phyloP scores from a whole-genome alignment of 805 yeast genomes.

The Cyberlindnera euphorbiae region DNA sequence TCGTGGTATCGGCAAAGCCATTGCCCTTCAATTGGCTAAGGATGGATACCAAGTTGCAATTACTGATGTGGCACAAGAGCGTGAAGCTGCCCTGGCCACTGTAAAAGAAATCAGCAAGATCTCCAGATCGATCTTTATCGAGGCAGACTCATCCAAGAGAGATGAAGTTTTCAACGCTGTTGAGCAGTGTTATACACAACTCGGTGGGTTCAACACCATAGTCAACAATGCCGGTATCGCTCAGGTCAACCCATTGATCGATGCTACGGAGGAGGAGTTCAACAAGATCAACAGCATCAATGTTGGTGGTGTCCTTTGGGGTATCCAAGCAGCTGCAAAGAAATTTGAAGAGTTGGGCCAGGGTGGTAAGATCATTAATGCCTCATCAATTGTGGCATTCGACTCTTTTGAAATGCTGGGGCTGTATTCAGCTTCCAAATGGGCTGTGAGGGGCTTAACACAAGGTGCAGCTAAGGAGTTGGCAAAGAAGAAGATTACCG shows the following conservation, averaged over 20 bases:
- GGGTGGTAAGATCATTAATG: slow-evolving; percentile 36
- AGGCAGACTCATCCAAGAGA: slow-evolving; percentile 24
- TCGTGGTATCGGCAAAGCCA: slow-evolving; percentile 86
- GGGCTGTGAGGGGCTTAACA: slow-evolving; percentile 34
- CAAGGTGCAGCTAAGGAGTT: slow-evolving; percentile 35
- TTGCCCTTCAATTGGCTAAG: slow-evolving; percentile 69
- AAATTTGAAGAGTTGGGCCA: slow-evolving; percentile 26
- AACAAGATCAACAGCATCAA: slow-evolving; percentile 25
- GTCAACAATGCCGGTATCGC: slow-evolving; percentile 36
- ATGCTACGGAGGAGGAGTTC: slow-evolving; percentile 26
- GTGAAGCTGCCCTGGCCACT: slow-evolving; percentile 19
- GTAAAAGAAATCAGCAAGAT: slow-evolving; percentile 20
- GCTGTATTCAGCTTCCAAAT: slow-evolving; percentile 33
- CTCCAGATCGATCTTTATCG: slow-evolving; percentile 22
- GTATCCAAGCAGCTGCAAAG: slow-evolving; percentile 31
- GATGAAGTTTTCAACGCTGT: slow-evolving; percentile 26
- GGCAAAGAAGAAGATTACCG: slow-evolving; percentile 33
- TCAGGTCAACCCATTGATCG: slow-evolving; percentile 25
- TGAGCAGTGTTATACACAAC: slow-evolving; percentile 23
- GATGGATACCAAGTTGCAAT: slow-evolving; percentile 50
- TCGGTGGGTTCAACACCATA: slow-evolving; percentile 32
- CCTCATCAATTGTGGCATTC: slow-evolving; percentile 33
- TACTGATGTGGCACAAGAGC: slow-evolving; percentile 25
- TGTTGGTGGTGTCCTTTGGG: slow-evolving; percentile 30
- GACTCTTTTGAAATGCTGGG: slow-evolving; percentile 29